phyloP scores from a whole-genome alignment of 257 asterid genomes.

The Jasminum sambac region DNA sequence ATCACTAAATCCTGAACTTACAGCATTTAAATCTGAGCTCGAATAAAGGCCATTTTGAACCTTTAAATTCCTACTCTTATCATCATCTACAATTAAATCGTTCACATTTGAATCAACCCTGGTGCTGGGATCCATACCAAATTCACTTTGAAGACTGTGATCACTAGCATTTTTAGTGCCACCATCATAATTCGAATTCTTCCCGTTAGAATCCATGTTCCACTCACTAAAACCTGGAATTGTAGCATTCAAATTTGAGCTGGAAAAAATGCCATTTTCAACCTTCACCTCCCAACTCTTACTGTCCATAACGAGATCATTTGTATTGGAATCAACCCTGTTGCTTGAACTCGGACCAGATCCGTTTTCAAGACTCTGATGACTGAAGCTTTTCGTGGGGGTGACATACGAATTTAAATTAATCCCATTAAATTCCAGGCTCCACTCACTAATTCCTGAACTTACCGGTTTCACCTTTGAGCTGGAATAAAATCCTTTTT shows the following conservation, averaged over 20 bases:
- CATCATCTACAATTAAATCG: not conserved
- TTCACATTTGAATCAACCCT: not conserved
- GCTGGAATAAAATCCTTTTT: slow-evolving; percentile 33
- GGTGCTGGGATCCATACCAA: slow-evolving; percentile 1
- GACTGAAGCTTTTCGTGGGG: not conserved
- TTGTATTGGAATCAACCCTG: not conserved
- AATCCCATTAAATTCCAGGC: not conserved
- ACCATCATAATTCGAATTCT: not conserved
- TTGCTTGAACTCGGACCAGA: slow-evolving; percentile 9
- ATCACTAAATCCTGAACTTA: slow-evolving; percentile 30
- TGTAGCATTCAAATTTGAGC: slow-evolving; percentile 20
- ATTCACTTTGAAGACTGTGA: slow-evolving; percentile 5
- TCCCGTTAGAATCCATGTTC: slow-evolving; percentile 2
- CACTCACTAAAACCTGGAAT: slow-evolving; percentile 19
- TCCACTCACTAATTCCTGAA: slow-evolving; percentile 21
- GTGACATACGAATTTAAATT: not conserved
- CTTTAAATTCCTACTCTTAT: not conserved
- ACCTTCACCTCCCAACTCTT: not conserved
- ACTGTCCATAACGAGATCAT: not conserved
- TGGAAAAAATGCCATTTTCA: slow-evolving; percentile 19
- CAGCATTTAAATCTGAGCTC: slow-evolving; percentile 20
- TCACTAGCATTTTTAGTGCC: not conserved
- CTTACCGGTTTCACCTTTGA: slow-evolving; percentile 25
- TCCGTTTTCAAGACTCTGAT: slow-evolving; percentile 10
- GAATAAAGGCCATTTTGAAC: slow-evolving; percentile 16